A percentile compares a stretch with the other conserved stretches of the same genome.
phyloP scores from a whole-genome alignment of 2,329 filamentous ascomycete genomes.

The Lasiodiplodia sp. region DNA sequence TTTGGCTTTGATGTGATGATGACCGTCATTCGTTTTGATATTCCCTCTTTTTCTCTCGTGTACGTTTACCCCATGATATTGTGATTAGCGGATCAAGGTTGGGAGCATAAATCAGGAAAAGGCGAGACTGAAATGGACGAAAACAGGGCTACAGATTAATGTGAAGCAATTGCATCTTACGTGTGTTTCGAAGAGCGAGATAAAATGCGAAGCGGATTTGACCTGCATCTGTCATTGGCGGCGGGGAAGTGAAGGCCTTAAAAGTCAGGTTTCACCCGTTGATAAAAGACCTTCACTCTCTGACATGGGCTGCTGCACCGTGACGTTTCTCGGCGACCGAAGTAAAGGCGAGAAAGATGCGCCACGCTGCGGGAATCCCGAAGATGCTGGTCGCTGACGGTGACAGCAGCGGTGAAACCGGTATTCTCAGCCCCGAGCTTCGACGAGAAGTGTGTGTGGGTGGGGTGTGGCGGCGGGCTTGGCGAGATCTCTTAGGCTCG shows the following conservation, averaged over 20 bases:
- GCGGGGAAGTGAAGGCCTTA: neutral
- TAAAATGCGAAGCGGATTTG: neutral
- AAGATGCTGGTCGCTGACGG: neutral
- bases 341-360: neutral
- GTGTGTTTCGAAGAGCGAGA: neutral
- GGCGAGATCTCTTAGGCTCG: conserved; percentile 11
- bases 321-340: neutral
- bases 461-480: conserved; percentile 11
- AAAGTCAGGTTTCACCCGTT: neutral
- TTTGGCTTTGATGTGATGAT: neutral
- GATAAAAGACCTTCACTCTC: too few relatives aligned
- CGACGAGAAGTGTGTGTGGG: neutral
- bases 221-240: neutral
- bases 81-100: neutral
- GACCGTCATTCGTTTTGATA: neutral
- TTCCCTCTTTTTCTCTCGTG: conserved; percentile 4
- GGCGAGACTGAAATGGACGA: neutral
- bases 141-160: neutral
- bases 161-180: neutral
- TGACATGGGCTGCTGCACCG: too few relatives aligned
- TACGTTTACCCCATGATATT: neutral
- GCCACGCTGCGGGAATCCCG: neutral
- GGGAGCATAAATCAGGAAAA: too few relatives aligned
- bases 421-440: neutral
- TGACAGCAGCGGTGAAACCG: neutral